phyloP scores from a whole-genome alignment of 2,329 filamentous ascomycete species.

The Magnaporthiopsis incrustans region DNA sequence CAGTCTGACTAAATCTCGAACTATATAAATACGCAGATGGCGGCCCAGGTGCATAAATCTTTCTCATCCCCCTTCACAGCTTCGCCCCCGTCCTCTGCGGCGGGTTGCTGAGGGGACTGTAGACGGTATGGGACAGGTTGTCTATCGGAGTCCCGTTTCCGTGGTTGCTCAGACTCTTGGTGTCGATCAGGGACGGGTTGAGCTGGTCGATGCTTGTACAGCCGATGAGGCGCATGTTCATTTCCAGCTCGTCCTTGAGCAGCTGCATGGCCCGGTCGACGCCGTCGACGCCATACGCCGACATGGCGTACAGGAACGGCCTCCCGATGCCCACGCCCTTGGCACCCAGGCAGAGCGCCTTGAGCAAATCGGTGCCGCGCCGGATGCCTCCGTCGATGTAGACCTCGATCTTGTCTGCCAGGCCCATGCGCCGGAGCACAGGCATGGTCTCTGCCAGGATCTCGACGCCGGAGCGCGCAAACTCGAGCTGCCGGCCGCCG shows the following conservation, averaged over 20 bases:
- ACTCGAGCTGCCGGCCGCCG: slow-evolving; percentile 89
- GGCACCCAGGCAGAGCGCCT: slow-evolving; percentile 87
- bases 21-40: not conserved
- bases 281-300: slow-evolving; percentile 76
- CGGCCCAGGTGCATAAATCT: not conserved
- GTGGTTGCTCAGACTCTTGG: slow-evolving; percentile 55
- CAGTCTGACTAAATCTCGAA: not conserved
- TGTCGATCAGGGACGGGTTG: slow-evolving; percentile 73
- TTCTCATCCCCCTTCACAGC: slow-evolving; percentile 27
- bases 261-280: slow-evolving; percentile 90
- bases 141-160: slow-evolving; percentile 40
- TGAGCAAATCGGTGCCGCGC: slow-evolving; percentile 88
- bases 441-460: slow-evolving; percentile 92
- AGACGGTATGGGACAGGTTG: slow-evolving; percentile 38
- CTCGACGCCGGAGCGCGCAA: slow-evolving; percentile 81
- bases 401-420: slow-evolving; percentile 73
- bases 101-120: slow-evolving; percentile 46
- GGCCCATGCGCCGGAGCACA: slow-evolving; percentile 63
- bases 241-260: slow-evolving; percentile 93
- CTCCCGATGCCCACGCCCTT: slow-evolving; percentile 88
- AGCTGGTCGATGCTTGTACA: slow-evolving; percentile 67
- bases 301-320: slow-evolving; percentile 95
- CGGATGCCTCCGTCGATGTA: slow-evolving; percentile 88
- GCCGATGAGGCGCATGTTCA: slow-evolving; percentile 96
- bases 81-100: slow-evolving; percentile 43